Evolutionary conservation across 2,329 filamentous ascomycete genomes (phyloP), one percentile per base, ranked within the genome.

Genomic region (Cladosporium sphaerospermum): DNA sequence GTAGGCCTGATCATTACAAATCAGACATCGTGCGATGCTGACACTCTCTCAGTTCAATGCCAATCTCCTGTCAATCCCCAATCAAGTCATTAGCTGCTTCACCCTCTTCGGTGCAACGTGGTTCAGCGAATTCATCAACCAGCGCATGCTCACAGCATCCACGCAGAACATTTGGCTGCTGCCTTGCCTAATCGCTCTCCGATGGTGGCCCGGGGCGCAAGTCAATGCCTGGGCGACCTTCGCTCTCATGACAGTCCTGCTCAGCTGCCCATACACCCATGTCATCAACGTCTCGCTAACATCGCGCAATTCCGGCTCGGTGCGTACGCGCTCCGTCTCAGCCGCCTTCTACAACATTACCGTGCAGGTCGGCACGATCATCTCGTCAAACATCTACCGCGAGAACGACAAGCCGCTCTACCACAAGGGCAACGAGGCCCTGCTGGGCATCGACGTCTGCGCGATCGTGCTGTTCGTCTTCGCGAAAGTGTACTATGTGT

Each of bases 1-100:
- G 53, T 54, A 44, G n/a, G 46, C 16, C 31, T 9, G 31, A 52
- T 18, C 9, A 9, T 2, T 36, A 36, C 1, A 36, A 1, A 11
- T 4, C 34, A 36, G 7, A n/a, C 34, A n/a, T 11, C 6, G 34
- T 36, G 4, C 8, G n/a, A 23, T 14, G 7, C 16, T 19, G 13
- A 39, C 9, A 37, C 33, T 6, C 4, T 40, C 31, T 28, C 34
- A 52, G 55, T 84, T 86, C 65, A 68, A 80, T 31, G 75, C 81
- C 1, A 86, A 85, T 62, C 64, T 86, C 34, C 73, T 87, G 6
- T 75, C 77, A 0, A 85, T 86, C 16, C 67, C 77, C 58, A 64
- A 61, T 4, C 65, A 69, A 13, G 63, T 67, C 13, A 59, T 68
- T 41, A 67, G 64, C 52, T 64, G 75, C 23, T 56, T 73, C 5